A percentile compares a stretch with the other conserved stretches of the same genome.
Conservation (phyloP, 2,329 filamentous ascomycete species). For the Cladophialophora bantiana region DNA sequence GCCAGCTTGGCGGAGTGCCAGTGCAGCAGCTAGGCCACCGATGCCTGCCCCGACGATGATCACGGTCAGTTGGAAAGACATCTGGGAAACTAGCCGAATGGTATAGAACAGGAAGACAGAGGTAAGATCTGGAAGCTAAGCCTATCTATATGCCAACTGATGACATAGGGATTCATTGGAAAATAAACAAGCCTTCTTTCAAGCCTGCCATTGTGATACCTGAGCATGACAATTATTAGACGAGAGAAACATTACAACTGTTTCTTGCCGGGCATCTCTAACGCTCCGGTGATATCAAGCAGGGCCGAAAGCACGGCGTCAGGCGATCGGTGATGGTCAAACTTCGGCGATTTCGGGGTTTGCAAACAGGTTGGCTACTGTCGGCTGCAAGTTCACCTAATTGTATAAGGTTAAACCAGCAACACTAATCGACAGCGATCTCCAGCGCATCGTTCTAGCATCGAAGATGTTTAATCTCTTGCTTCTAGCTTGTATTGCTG, state of each 20-base stretch:
- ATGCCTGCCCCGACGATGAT: slow-evolving; percentile 48
- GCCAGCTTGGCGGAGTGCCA: slow-evolving; percentile 61
- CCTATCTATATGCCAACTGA: not conserved
- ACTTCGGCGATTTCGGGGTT: slow-evolving; percentile 4
- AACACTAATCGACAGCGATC: not conserved
- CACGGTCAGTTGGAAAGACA: slow-evolving; percentile 39
- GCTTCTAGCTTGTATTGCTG: not conserved
- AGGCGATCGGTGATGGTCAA: no score
- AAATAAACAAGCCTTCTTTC: not conserved
- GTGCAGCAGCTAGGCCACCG: slow-evolving; percentile 47
- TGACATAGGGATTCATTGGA: not conserved
- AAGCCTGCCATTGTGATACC: not conserved
- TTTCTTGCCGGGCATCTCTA: not conserved
- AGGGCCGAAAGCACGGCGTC: not conserved
- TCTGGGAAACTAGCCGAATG: not conserved
- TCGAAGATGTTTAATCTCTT: not conserved
- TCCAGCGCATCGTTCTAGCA: not conserved
- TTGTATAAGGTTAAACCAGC: not conserved
- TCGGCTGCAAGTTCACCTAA: not conserved
- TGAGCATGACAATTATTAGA: not conserved
- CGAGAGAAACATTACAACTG: not conserved
- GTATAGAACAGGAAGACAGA: no score
- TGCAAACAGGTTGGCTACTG: not conserved
- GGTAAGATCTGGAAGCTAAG: not conserved
- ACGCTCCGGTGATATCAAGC: not conserved